phyloP scores from a whole-genome alignment of 305 asterid genomes.

The Salvia sclarea region DNA sequence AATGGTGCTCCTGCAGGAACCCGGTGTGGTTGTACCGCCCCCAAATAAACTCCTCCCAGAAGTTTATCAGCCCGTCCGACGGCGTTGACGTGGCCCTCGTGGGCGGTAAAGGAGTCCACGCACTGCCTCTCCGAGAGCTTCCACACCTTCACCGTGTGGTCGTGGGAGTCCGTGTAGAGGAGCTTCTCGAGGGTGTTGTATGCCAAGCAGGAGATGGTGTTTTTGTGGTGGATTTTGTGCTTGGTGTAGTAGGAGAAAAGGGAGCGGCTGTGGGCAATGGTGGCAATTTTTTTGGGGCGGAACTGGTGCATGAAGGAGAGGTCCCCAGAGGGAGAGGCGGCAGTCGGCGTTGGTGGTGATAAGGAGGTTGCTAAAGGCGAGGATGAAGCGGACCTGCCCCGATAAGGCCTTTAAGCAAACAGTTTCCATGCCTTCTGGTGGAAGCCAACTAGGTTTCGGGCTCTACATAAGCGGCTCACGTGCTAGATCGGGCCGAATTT shows the following conservation, averaged over 20 bases:
- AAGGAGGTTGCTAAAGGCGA: slow-evolving; percentile 52
- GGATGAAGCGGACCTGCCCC: slow-evolving; percentile 55
- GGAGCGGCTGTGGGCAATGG: slow-evolving; percentile 51
- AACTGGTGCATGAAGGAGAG: slow-evolving; percentile 41
- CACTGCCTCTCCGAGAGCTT: slow-evolving; percentile 47
- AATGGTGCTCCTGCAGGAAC: slow-evolving; percentile 67
- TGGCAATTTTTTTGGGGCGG: slow-evolving; percentile 46
- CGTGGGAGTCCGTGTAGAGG: slow-evolving; percentile 74
- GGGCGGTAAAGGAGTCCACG: slow-evolving; percentile 68
- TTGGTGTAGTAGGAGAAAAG: slow-evolving; percentile 40
- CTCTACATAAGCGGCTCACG: too few relatives aligned
- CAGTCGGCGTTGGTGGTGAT: slow-evolving; percentile 62
- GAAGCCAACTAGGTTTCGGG: too few relatives aligned
- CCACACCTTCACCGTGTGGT: slow-evolving; percentile 72
- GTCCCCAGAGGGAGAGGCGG: slow-evolving; percentile 69
- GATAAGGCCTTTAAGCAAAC: slow-evolving; percentile 50
- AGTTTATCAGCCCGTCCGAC: slow-evolving; percentile 69
- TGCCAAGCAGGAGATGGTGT: slow-evolving; percentile 56
- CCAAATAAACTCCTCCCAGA: slow-evolving; percentile 67
- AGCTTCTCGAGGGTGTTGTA: slow-evolving; percentile 58
- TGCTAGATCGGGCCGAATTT: too few relatives aligned
- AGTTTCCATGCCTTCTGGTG: slow-evolving; percentile 62
- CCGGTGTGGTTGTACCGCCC: slow-evolving; percentile 77
- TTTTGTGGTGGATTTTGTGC: slow-evolving; percentile 43
- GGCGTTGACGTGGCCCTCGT: slow-evolving; percentile 65